phyloP scores from a whole-genome alignment of 148 eudicot genomes.

The Chenopodium berlandieri region DNA sequence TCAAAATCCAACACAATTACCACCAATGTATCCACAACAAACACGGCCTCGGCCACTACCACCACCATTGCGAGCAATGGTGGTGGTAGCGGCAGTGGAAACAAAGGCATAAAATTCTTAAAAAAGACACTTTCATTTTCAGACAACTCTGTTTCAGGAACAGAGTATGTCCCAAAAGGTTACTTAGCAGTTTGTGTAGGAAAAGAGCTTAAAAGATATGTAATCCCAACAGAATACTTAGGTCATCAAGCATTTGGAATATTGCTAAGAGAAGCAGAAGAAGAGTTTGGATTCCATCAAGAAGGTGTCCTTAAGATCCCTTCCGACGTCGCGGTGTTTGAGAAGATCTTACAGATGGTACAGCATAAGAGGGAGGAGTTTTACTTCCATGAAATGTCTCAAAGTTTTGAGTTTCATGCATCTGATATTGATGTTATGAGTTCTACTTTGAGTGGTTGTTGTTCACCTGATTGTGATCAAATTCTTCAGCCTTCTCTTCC shows the following conservation, averaged over 20 bases:
- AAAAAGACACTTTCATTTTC: slow-evolving; percentile 80
- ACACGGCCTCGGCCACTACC: not conserved
- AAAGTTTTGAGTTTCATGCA: not conserved
- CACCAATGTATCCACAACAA: not conserved
- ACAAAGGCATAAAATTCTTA: slow-evolving; percentile 65
- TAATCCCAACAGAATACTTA: slow-evolving; percentile 70
- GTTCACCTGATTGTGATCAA: slow-evolving; percentile 44
- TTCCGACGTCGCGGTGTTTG: slow-evolving; percentile 59
- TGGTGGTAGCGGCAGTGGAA: slow-evolving; percentile 16
- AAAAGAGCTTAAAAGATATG: slow-evolving; percentile 64
- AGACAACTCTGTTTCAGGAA: slow-evolving; percentile 34
- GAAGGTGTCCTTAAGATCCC: slow-evolving; percentile 85
- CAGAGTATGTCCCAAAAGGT: slow-evolving; percentile 59
- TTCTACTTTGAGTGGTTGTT: slow-evolving; percentile 21
- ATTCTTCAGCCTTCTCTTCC: slow-evolving; percentile 33
- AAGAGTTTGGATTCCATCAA: slow-evolving; percentile 91
- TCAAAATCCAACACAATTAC: slow-evolving; percentile 22
- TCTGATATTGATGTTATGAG: slow-evolving; percentile 20
- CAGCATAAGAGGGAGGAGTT: slow-evolving; percentile 39
- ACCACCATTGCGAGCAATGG: not conserved
- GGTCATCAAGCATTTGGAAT: slow-evolving; percentile 63
- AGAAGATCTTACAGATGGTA: slow-evolving; percentile 63
- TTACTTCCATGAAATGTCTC: not conserved
- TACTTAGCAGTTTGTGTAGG: slow-evolving; percentile 78
- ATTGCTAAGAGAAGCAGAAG: slow-evolving; percentile 78